Evolutionary conservation across 176 grass and related monocot genomes (phyloP).

Genomic region (Puccinellia tenuiflora): DNA sequence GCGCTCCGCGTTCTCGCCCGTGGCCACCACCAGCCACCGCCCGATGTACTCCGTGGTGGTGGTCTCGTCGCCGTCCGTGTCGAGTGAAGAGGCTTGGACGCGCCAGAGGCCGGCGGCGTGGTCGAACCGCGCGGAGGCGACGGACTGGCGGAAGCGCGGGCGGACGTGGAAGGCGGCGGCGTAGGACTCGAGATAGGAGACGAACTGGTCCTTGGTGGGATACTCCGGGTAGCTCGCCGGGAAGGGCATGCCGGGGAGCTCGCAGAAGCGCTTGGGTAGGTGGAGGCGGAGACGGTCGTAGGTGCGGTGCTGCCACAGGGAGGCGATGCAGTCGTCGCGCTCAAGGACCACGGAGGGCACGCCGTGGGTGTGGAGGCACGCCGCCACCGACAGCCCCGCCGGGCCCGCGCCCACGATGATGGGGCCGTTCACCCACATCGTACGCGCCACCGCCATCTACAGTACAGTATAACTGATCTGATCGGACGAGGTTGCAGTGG

Average conservation of each 20-base stretch:
- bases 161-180: slow-evolving; percentile 11
- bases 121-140: slow-evolving; percentile 17
- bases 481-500: not conserved
- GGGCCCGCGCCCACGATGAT: slow-evolving; percentile 30
- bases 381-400: slow-evolving; percentile 23
- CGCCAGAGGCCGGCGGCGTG: not conserved
- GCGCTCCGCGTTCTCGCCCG: slow-evolving; percentile 28
- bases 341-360: slow-evolving; percentile 21
- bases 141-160: not conserved
- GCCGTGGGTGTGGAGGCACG: not conserved
- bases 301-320: slow-evolving; percentile 28
- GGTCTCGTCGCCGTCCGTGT: not conserved
- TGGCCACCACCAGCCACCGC: slow-evolving; percentile 24
- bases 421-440: slow-evolving; percentile 18
- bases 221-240: slow-evolving; percentile 15
- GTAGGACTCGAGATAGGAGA: slow-evolving; percentile 21
- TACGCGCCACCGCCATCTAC: not conserved
- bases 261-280: slow-evolving; percentile 19
- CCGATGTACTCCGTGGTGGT: slow-evolving; percentile 9
- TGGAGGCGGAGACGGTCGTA: slow-evolving; percentile 35
- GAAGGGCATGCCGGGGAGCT: slow-evolving; percentile 26
- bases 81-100: not conserved
- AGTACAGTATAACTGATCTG: not conserved
- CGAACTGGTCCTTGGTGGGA: slow-evolving; percentile 17
- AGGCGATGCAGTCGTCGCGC: slow-evolving; percentile 24